Evolutionary conservation across 2,329 filamentous ascomycete genomes (phyloP).

Genomic region (Cryphonectria naterciae): DNA sequence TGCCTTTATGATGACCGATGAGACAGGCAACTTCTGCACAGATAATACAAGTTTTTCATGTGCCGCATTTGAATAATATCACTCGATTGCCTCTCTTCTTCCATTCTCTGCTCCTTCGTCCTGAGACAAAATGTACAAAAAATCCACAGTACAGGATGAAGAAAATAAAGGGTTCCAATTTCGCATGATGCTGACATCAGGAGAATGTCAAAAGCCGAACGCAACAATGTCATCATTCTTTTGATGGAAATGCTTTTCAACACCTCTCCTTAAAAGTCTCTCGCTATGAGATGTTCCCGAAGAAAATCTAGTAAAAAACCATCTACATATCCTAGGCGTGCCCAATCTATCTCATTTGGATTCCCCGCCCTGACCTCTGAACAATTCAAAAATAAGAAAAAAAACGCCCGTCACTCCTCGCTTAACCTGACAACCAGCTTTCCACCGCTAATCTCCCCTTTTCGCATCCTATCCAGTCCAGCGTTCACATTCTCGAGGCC

Average conservation of each 20-base stretch:
- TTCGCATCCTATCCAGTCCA: constrained; percentile 67
- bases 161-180: neutral
- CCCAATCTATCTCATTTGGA: neutral
- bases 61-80: too few relatives aligned
- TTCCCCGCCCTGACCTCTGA: neutral
- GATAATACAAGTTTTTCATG: too few relatives aligned
- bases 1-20: too few relatives aligned
- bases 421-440: constrained; percentile 62
- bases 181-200: neutral
- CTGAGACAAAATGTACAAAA: neutral
- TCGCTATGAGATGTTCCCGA: neutral
- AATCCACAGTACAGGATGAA: neutral
- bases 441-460: constrained; percentile 69
- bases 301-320: neutral
- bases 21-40: too few relatives aligned
- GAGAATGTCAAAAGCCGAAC: neutral
- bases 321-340: neutral
- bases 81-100: too few relatives aligned
- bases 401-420: constrained; percentile 23
- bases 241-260: neutral
- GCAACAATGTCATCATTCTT: neutral
- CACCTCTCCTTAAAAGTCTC: neutral
- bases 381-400: neutral
- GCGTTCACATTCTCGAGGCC: constrained; percentile 70
- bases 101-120: too few relatives aligned